Evolutionary conservation across 495 filamentous ascomycete genomes (phyloP), one percentile per base, ranked within the genome.

Genomic region (Parathielavia hyrcaniae): DNA sequence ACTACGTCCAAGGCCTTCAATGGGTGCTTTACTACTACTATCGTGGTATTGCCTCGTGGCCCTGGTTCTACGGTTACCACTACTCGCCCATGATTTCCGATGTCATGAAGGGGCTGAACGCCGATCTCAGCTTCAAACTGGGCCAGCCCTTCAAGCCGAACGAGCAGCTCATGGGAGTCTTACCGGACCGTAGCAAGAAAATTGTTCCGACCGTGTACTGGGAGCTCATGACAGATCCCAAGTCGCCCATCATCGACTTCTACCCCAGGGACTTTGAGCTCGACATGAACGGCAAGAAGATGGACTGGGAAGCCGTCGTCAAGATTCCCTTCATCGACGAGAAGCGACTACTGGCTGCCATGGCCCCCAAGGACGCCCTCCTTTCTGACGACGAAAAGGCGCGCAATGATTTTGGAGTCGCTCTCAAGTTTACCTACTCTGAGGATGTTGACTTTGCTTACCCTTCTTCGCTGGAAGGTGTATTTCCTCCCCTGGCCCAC

Each of bases 21-120:
- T 99, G 95, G 95, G 95, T 99, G 36, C 75, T 99, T 39, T 96
- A 86, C 73, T 98, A 98, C 73, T 99, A 99, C 68, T 97, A 99
- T 68, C 85, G 87, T 53, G 93, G 95, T 50, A 91, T 99, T 54
- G 95, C 86, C 26, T 97, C 91, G 50, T 99, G 95, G 95, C 88
- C 93, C 23, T 99, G 95, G 95, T 99, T 88, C 72, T 99, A 97
- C 72, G 72, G 76, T 36, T 99, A 95, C 67, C 95, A 99, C 72
- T 99, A 97, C 71, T 86, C 95, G 5, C 95, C 95, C 10, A 96
- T 95, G 89, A 97, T 69, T 59, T 60, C 66, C 83, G 92, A 99
- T 74, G 86, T 99, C 64, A 87, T 87, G 62, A 90, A 87, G 65
- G 95, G 95, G 11, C 71, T 97, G 48, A 81, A 82, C 47, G 95